Base-by-base conservation (phyloP, 257 asterid genomes). In the Solanum microdontum region DNA sequence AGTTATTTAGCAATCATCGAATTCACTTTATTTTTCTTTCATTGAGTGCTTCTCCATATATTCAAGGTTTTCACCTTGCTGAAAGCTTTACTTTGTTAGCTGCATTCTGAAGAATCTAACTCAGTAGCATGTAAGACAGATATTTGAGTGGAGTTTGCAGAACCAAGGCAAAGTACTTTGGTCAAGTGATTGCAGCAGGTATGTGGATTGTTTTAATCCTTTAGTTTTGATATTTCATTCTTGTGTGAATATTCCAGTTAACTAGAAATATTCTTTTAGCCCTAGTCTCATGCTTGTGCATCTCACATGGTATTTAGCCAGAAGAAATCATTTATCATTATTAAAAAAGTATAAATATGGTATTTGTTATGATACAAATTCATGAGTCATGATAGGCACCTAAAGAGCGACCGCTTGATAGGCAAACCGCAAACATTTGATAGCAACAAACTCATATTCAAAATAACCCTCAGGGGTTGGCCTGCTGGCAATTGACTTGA, bases 61-160 rank as follows among this genome's bases (percentile, higher is more conserved):
- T n/a, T 32, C 37, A 70, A 24, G 62, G 37, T 13, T 66, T 19
- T 66, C 24, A 64, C 39, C 17, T 64, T 37, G 11, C 19, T 66
- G 87, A 45, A 40, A 64, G 66, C 13, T 62, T 66, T 28, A 30
- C 28, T 36, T 84, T 39, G 64, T 36, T 17, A 43, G 21, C 43
- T 64, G 39, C 37, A 45, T 84, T 84, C 40, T 36, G 77, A 66
- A 66, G 80, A 66, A 66, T 84, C 75, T 84, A 26, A 43, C 66
- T 66, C 58, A 72, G 82, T 82, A 36, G 37, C 74, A 85, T 88
- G 86, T 86, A 32, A 87, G 30, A 85, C 97, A 97, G 99, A 93
- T 97, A 92, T 92, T 93, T 43, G 98, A 97, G 90, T 97, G 99
- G 99, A 95, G 98, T 89, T 92, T 97, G 94, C 99, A 97, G 86